A percentile compares a stretch with the other conserved stretches of the same genome.
Evolutionary conservation across 2,329 filamentous ascomycete genomes (phyloP).

Genomic region (Fusarium chaquense): DNA sequence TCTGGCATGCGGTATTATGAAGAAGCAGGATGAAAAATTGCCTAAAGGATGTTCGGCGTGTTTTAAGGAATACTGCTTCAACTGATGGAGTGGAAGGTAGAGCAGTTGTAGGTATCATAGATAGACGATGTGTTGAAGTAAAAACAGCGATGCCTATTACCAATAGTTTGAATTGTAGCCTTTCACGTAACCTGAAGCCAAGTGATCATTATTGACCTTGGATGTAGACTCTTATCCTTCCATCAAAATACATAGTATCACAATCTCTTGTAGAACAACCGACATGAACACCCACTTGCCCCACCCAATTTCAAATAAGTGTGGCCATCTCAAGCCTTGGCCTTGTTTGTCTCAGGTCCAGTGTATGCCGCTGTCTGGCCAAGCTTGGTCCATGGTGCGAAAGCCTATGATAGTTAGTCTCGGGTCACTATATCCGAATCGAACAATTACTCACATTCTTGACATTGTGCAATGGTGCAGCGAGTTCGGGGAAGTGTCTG

Average conservation of each 20-base stretch:
- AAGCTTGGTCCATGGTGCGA: conserved; percentile 31
- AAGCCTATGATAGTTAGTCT: conserved; percentile 18
- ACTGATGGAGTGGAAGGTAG: background rate
- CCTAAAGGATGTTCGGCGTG: conserved; percentile 1
- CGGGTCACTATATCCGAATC: accelerated
- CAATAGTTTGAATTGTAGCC: no score
- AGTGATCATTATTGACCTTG: no score
- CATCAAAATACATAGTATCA: no score
- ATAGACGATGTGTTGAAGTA: no score
- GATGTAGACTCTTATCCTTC: no score
- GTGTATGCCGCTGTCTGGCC: conserved; percentile 18
- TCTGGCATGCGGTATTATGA: conserved; percentile 12
- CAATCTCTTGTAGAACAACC: no score
- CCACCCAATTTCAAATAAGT: no score
- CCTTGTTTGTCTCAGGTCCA: conserved; percentile 25
- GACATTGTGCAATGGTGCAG: conserved; percentile 11
- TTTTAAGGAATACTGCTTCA: conserved; percentile 16
- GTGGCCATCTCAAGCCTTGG: background rate
- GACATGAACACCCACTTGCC: no score
- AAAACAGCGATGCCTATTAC: no score
- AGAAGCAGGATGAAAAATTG: background rate
- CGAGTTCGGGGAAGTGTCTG: conserved; percentile 32
- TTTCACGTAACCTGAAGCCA: no score
- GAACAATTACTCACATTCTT: background rate
- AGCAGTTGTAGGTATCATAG: background rate